Evolutionary conservation across 139 green algal genomes (phyloP), one percentile per base, ranked within the genome.

Genomic region (Auxenochlorella pyrenoidosa): DNA sequence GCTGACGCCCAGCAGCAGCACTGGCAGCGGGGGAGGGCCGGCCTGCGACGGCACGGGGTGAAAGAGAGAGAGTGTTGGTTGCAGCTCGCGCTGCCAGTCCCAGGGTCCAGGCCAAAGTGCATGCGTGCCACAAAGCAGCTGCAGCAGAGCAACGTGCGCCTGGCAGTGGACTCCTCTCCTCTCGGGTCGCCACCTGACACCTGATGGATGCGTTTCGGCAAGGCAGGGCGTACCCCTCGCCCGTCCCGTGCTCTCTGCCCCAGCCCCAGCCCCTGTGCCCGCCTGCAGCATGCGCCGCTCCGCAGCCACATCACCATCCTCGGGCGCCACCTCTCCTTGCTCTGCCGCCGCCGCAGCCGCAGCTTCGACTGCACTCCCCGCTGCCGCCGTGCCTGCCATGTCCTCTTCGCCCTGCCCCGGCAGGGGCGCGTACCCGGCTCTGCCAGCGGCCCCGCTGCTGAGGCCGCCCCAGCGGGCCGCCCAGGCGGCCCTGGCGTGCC

Each of bases 261-360:
- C 47, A 6, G 6, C 54, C 54, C 22, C 16, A 13, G 54, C 54
- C 54, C 15, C 54, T 22, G 40, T 43, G 4, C 78, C 72, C 36
- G 24, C 78, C 82, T 93, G 73, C 22, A 95, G 82, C 26, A 91
- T 90, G 75, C 58, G 5, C 59, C 90, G 78, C 88, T 96, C 94
- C n/a, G 72, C 90, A 19, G 75, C 82, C 40, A 96, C 94, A 76
- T 96, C 94, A 60, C 86, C 91, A 84, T 96, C 94, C 89, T 94
- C 93, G 34, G 65, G 89, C 19, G 60, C 75, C n/a, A 95, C 93
- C 65, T 95, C 94, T 54, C 86, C 92, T 87, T 94, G 93, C 87
- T 94, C 93, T 34, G 66, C 66, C 0, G 34, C 66, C 16, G 66
- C 66, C 24, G 24, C 63, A n/a, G n/a, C n/a, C n/a, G n/a, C n/a